Conservation (phyloP, 768 basidiomycete species). For the Phaeotremella skinneri region DNA sequence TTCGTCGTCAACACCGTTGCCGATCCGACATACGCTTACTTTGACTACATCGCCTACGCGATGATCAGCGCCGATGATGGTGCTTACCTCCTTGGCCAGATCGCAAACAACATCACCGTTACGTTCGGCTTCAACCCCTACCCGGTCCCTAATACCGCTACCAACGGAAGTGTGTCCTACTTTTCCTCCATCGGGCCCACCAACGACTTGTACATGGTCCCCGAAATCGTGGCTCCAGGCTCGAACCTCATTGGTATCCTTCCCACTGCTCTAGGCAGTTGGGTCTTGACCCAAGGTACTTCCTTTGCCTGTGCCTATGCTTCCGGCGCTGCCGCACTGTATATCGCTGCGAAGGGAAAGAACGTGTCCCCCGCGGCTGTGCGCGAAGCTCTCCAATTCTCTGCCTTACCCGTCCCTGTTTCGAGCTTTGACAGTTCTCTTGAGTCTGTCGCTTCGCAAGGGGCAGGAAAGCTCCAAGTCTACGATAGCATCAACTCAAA, state of each 20-base stretch:
- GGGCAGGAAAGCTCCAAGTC: slow-evolving; percentile 56
- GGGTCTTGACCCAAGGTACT: slow-evolving; percentile 35
- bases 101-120: slow-evolving; percentile 24
- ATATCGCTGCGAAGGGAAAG: slow-evolving; percentile 42
- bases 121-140: slow-evolving; percentile 48
- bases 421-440: slow-evolving; percentile 31
- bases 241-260: slow-evolving; percentile 33
- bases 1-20: slow-evolving; percentile 29
- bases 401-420: slow-evolving; percentile 32
- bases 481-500: slow-evolving; percentile 61
- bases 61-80: slow-evolving; percentile 44
- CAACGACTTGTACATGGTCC: slow-evolving; percentile 58
- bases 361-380: slow-evolving; percentile 28
- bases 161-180: slow-evolving; percentile 60
- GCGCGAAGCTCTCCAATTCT: slow-evolving; percentile 36
- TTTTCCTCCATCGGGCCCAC: slow-evolving; percentile 64
- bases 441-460: slow-evolving; percentile 43
- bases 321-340: slow-evolving; percentile 51
- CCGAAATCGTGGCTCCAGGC: slow-evolving; percentile 60
- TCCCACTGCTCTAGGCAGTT: slow-evolving; percentile 30
- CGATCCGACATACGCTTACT: slow-evolving; percentile 35
- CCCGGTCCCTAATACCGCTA: slow-evolving; percentile 56
- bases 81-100: slow-evolving; percentile 36
- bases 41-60: slow-evolving; percentile 38
- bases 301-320: slow-evolving; percentile 37